Base-by-base conservation (phyloP, 2,329 filamentous ascomycete genomes). In the Cladosporium sp. region DNA sequence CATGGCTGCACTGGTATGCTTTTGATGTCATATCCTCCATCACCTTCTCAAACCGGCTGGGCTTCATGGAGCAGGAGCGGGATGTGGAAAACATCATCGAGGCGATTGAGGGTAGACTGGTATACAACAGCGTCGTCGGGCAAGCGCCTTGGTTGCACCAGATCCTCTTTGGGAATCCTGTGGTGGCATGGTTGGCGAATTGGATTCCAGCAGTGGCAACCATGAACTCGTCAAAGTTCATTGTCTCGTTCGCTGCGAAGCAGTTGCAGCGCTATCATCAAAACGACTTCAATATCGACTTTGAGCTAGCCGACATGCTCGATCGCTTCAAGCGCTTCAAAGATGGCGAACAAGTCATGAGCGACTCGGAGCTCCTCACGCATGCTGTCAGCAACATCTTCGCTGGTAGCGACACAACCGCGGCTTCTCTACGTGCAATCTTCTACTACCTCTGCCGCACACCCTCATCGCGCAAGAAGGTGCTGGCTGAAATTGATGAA, bases 301-400 rank as follows among this genome's bases (percentile, higher is more conserved):
- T 18, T 9, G 29, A 54, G 9, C 22, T 61, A 29, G 53, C 55
- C 40, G 53, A 61, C 38, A 56, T 62, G 56, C 50, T 62, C 4
- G 51, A 54, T 30, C 52, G 58, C 7, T 62, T 61, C 52, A 58
- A 57, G 44, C 42, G 56, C 17, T 55, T 52, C 43, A 57, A 56
- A 20, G 58, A 61, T 36, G 57, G 56, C 13, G 56, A 58, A 32
- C 52, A 56, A 42, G 45, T 59, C 11, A 61, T 60, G 52, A 52
- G 53, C 38, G 54, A 58, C 19, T 47, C 53, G 13, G 47, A 48
- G 15, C 49, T 61, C 43, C 54, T 60, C 11, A 56, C 48, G 6
- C 55, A 59, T 47, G 51, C 54, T 4, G 42, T 30, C 4, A 82
- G 71, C 80, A 81, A 62, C 71, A 85, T 32, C 15, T 62, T 65